Evolutionary conservation across 2,329 filamentous ascomycete species (phyloP).

Genomic region (Cryphonectria naterciae): DNA sequence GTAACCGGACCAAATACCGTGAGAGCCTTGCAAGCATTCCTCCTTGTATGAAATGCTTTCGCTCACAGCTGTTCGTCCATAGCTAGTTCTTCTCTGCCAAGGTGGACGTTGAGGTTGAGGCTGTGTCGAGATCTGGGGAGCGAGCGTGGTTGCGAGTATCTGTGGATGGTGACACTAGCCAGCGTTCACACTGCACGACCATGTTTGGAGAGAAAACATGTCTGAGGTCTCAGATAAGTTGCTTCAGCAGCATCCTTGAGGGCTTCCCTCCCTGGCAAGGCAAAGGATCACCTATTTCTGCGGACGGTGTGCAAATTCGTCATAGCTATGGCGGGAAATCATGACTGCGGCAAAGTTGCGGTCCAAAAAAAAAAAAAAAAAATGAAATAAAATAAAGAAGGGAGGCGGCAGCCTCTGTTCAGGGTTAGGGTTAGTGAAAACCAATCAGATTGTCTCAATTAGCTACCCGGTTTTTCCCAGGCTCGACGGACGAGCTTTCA

Average conservation of each 20-base stretch:
- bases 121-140: neutral
- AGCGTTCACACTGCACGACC: neutral
- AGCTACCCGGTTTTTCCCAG: conserved; percentile 47
- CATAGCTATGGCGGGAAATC: neutral
- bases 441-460: conserved; percentile 58
- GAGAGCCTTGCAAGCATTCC: neutral
- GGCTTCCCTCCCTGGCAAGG: neutral
- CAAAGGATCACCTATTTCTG: neutral
- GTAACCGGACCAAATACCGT: neutral
- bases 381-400: too few relatives aligned
- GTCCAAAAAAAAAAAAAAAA: neutral
- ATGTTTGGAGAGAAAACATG: neutral
- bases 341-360: neutral
- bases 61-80: neutral
- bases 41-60: neutral
- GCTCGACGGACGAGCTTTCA: conserved; percentile 36
- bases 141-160: neutral
- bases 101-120: neutral
- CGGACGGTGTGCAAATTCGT: neutral
- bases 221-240: neutral
- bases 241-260: neutral
- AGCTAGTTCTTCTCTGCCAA: neutral
- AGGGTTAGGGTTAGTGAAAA: conserved; percentile 25
- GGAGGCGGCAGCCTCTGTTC: too few relatives aligned
- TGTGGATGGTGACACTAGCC: neutral